Evolutionary conservation across 768 basidiomycete species (phyloP), one percentile per base, ranked within the genome.

Genomic region (Lentinula sp.): DNA sequence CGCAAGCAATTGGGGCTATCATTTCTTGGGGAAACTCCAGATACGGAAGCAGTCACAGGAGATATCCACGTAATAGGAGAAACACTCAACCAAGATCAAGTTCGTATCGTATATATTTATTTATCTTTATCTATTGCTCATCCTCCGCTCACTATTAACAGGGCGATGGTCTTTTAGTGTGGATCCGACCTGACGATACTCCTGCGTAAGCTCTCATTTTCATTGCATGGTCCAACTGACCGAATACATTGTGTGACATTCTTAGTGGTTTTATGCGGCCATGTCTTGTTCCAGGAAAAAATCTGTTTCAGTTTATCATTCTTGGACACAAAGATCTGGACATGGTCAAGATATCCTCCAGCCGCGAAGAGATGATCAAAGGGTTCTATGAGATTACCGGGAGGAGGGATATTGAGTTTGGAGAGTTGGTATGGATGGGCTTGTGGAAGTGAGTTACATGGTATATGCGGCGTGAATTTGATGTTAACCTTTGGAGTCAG

Each of bases 21-120:
- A 0, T 82, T 82, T 61, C 60, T 75, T 0, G 80, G 80, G 0
- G 72, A 80, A 61, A 77, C 74, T 0, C 65, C 72, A 3, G 66
- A 67, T 3, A 63, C 73, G 21, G 23, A 59, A 2, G 50, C 70
- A 1, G 57, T 76, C 0, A 66, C 72, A 8, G 80, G 73, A 1
- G 78, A 83, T 61, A 69, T 81, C 21, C 62, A 71, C 35, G 42
- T 55, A 8, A 3, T 45, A 16, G 43, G 43, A 15, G 43, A 45
- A 15, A n/a, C 43, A 16, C 15, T 77, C 0, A 70, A 76, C 35
- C 43, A 45, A 45, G 43, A 8, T 34, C 11, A 43, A 21, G 51
- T n/a, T 35, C 34, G 11, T 63, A 10, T 35, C 6, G 37, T 18
- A 10, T 15, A 3, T 7, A 13, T n/a, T 10, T 18, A 45, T 16